A percentile compares a stretch with the other conserved stretches of the same genome.
Evolutionary conservation across 345 rosid species (phyloP).

Genomic region (Chamaenerion angustifolium): DNA sequence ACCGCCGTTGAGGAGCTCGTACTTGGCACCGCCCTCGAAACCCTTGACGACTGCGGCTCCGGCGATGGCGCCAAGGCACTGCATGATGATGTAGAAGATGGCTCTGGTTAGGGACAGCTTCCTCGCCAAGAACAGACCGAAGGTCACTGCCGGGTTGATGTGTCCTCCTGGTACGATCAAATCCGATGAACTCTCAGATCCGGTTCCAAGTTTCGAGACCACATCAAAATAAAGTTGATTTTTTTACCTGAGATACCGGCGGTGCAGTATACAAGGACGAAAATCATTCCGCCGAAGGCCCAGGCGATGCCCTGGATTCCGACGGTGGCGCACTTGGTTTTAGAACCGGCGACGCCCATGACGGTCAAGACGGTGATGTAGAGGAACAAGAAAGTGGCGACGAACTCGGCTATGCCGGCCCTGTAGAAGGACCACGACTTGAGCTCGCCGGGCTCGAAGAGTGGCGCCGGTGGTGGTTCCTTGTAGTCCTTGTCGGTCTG

Average conservation of each 20-base stretch:
- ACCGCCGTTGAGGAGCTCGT: slow-evolving; percentile 13
- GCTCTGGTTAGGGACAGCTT: slow-evolving; percentile 23
- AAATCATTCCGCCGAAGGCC: slow-evolving; percentile 20
- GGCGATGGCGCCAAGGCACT: slow-evolving; percentile 19
- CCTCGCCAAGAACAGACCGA: slow-evolving; percentile 23
- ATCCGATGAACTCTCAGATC: neutral
- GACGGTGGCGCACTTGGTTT: slow-evolving; percentile 7
- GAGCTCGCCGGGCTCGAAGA: slow-evolving; percentile 19
- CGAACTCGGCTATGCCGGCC: slow-evolving; percentile 21
- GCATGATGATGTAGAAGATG: slow-evolving; percentile 17
- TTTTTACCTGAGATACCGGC: slow-evolving; percentile 16
- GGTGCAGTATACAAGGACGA: slow-evolving; percentile 18
- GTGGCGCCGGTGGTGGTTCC: slow-evolving; percentile 18
- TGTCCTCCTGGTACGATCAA: slow-evolving; percentile 15
- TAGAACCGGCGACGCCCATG: slow-evolving; percentile 14
- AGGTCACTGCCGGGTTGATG: slow-evolving; percentile 22
- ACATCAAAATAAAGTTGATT: neutral
- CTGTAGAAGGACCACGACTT: slow-evolving; percentile 18
- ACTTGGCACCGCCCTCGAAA: slow-evolving; percentile 11
- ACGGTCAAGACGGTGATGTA: slow-evolving; percentile 18
- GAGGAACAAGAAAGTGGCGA: slow-evolving; percentile 20
- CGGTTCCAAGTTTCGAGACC: neutral
- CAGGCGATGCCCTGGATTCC: slow-evolving; percentile 18
- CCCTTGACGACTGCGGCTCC: slow-evolving; percentile 26
- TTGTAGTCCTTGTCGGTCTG: slow-evolving; percentile 17